phyloP scores from a whole-genome alignment of 2,329 filamentous ascomycete species.

The Passalora sequoiae region DNA sequence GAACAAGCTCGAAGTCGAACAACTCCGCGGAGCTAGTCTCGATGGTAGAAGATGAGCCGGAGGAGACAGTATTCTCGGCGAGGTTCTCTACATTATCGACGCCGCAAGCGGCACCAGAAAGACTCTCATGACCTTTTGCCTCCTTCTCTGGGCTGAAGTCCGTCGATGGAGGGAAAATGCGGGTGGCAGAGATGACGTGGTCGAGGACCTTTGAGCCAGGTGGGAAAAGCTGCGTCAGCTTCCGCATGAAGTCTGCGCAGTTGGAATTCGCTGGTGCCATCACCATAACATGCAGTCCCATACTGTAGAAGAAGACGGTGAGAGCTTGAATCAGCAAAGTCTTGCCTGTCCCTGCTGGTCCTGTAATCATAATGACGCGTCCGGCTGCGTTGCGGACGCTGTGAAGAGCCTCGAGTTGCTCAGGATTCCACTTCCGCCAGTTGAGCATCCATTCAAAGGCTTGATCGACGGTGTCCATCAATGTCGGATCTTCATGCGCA shows the following conservation, averaged over 20 bases:
- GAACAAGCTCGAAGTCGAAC: slow-evolving; percentile 17
- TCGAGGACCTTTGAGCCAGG: background rate
- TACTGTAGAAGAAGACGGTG: slow-evolving; percentile 16
- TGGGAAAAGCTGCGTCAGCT: slow-evolving; percentile 16
- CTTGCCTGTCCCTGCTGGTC: slow-evolving; percentile 19
- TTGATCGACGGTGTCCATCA: slow-evolving; percentile 5
- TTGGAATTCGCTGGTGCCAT: slow-evolving; percentile 21
- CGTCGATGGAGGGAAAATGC: slow-evolving; percentile 12
- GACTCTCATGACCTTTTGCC: background rate
- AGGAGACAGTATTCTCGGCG: background rate
- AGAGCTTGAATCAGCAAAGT: slow-evolving; percentile 15
- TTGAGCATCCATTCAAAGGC: slow-evolving; percentile 12
- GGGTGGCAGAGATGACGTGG: slow-evolving; percentile 10
- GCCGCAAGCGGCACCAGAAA: background rate
- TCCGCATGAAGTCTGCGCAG: slow-evolving; percentile 17
- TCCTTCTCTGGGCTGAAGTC: slow-evolving; percentile 13
- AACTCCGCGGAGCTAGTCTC: slow-evolving; percentile 5
- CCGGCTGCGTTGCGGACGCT: slow-evolving; percentile 14
- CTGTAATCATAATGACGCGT: slow-evolving; percentile 15
- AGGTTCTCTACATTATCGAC: too few species aligned
- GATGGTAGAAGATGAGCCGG: background rate
- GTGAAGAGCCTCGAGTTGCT: slow-evolving; percentile 16
- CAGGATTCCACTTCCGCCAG: slow-evolving; percentile 17
- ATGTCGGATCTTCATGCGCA: background rate
- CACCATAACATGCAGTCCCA: slow-evolving; percentile 19